Evolutionary conservation across 2,329 filamentous ascomycete genomes (phyloP), one percentile per base, ranked within the genome.

Genomic region (Botrytis tulipae): DNA sequence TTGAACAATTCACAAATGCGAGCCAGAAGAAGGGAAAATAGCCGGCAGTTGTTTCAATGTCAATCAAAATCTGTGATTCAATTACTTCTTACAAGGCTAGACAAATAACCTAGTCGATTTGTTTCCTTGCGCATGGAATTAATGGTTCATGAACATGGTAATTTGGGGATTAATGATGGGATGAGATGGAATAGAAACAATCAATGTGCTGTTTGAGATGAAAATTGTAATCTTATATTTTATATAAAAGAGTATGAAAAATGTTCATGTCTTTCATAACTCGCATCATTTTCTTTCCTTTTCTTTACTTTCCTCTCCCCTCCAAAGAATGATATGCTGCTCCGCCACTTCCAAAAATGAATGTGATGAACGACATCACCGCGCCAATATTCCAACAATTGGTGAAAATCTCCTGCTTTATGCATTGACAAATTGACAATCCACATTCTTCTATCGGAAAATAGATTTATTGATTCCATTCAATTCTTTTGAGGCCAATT

Each of bases 331-430:
- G 37, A 29, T n/a, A 20, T 63, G 61, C 65, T 54, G 32, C 65
- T 67, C 44, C n/a, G 63, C 63, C 63, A 54, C 65, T 67, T 22
- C 42, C 40, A 22, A 44, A 65, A 22, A 42, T n/a, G 59, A 42
- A 63, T 63, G 44, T 37, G 42, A 66, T 18, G 29, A 66, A 37
- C 35, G 12, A 46, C 51, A 29, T 29, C 51, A 16, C 8, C 44
- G 44, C 44, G 37, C 61, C 61, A 63, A 63, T 57, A 9, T 54
- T 62, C 61, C 61, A 63, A 44, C 61, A 20, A 9, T 63, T 42
- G 61, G 37, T 63, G 61, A 63, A 29, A 42, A 44, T 44, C 61
- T 63, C 37, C 44, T n/a, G 44, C 44, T 67, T 48, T 67, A 37
- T 48, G 44, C 44, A 67, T 51, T 18, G 18, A 37, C 32, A 12